Evolutionary conservation across 257 asterid species (phyloP).

Genomic region (Solanum pimpinellifolium): DNA sequence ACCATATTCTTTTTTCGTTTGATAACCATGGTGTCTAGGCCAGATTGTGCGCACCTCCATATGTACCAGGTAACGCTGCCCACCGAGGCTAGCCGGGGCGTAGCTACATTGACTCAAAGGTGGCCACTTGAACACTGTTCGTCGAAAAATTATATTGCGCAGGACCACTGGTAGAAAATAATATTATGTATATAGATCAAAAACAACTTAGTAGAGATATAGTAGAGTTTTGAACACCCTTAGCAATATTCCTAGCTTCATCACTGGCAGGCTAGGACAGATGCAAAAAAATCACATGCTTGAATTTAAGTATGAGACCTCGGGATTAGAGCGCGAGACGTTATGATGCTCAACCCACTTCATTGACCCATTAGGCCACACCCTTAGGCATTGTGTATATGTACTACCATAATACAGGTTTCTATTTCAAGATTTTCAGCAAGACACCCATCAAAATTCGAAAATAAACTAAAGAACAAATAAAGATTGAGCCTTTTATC

Average conservation of each 20-base stretch:
- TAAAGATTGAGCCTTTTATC: not conserved
- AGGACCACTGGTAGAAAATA: no score
- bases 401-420: not conserved
- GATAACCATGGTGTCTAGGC: not conserved
- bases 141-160: not conserved
- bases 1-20: not conserved
- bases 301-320: not conserved
- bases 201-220: not conserved
- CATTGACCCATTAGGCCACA: not conserved
- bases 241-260: not conserved
- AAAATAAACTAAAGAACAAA: not conserved
- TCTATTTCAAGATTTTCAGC: not conserved
- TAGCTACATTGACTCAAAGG: not conserved
- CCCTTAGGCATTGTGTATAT: not conserved
- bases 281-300: not conserved
- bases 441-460: not conserved
- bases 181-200: not conserved
- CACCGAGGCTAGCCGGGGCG: not conserved
- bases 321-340: not conserved
- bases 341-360: not conserved
- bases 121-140: not conserved
- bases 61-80: not conserved
- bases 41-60: fast-evolving
- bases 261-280: not conserved
- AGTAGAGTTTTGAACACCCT: not conserved